These are phyloP conservation scores for Sporothrix sp. DNA, from an alignment of 2,329 filamentous ascomycete genomes.

Conservation along the genomic window DNA sequence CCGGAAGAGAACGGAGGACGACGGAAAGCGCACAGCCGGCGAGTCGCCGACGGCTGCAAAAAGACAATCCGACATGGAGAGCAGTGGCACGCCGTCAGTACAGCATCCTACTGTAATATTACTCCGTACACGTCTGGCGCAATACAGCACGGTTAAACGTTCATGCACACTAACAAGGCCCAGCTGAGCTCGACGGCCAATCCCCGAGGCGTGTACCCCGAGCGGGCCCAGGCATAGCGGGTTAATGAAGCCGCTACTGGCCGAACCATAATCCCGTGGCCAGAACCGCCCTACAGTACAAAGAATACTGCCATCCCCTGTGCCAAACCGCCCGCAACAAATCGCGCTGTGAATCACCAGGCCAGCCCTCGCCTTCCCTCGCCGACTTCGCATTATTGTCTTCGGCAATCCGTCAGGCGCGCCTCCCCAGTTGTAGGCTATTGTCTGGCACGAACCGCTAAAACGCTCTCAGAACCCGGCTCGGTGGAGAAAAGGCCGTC, in stretches of 20 bases:
- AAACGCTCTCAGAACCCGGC: too few species aligned
- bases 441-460: too few species aligned
- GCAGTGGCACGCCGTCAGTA: neutral
- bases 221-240: neutral
- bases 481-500: neutral
- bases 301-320: too few species aligned
- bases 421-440: too few species aligned
- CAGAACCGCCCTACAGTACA: too few species aligned
- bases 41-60: neutral
- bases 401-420: constrained; percentile 8
- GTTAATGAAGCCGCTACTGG: constrained; percentile 9
- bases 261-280: neutral
- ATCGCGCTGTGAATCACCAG: too few species aligned
- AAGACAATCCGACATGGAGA: neutral
- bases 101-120: too few species aligned
- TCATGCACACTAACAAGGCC: neutral
- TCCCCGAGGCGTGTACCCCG: neutral
- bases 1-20: constrained; percentile 7
- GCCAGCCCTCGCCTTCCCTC: neutral
- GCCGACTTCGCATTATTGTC: constrained; percentile 7
- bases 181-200: neutral
- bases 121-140: neutral
- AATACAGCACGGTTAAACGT: neutral
- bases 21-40: neutral
- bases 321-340: too few species aligned